A percentile compares a stretch with the other conserved stretches of the same genome.
Evolutionary conservation across 139 green algal species (phyloP).

Genomic region (Nannochloris sp.): DNA sequence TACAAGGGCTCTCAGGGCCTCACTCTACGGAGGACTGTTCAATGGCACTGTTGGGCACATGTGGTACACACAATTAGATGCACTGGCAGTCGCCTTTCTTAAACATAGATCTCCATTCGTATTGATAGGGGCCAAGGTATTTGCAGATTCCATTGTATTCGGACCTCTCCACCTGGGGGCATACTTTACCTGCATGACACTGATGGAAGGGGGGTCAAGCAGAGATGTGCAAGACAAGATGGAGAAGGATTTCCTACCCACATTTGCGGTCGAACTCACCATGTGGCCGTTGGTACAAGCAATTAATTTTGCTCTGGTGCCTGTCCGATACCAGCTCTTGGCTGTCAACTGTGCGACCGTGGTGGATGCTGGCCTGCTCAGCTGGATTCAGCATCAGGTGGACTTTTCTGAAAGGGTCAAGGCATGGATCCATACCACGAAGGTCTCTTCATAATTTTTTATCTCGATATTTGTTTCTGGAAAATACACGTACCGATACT

Average conservation of each 20-base stretch:
- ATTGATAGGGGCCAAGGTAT: conserved; percentile 21
- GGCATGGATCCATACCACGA: background rate
- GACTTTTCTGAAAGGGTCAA: background rate
- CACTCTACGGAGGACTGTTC: conserved; percentile 17
- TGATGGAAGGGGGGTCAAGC: conserved; percentile 14
- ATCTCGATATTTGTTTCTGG: too few relatives aligned
- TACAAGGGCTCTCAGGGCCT: background rate
- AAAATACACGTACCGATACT: too few relatives aligned
- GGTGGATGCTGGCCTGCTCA: conserved; percentile 10
- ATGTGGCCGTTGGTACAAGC: conserved; percentile 28
- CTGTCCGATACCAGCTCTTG: conserved; percentile 24
- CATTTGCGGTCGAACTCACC: conserved; percentile 17
- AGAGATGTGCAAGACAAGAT: conserved; percentile 14
- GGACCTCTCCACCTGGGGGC: conserved; percentile 19
- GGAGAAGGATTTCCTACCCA: conserved; percentile 23
- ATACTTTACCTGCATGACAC: conserved; percentile 20
- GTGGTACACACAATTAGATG: conserved; percentile 26
- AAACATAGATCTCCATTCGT: background rate
- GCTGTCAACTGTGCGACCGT: conserved; percentile 23
- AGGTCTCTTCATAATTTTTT: too few relatives aligned
- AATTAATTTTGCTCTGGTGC: conserved; percentile 27
- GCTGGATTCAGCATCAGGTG: conserved; percentile 3
- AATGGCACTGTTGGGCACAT: conserved; percentile 20
- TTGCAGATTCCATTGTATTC: conserved; percentile 25
- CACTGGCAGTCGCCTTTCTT: background rate